Percentiles rank a stretch among this genome's conserved stretches.
phyloP scores from a whole-genome alignment of 345 rosid species.

The Eucalyptus cladocalyx region DNA sequence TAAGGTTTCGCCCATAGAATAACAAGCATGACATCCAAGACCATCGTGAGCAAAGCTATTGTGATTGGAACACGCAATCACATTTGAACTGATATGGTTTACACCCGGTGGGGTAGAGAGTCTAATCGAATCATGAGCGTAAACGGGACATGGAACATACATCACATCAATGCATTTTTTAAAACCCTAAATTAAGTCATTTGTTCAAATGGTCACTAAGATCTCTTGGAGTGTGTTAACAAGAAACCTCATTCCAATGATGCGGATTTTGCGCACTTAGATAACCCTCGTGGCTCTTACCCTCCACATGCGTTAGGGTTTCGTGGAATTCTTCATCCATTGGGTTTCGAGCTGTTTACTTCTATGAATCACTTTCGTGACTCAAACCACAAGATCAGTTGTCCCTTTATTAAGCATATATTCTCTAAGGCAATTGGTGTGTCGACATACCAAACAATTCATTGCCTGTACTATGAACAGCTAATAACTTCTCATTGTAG shows the following conservation, averaged over 20 bases:
- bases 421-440: neutral
- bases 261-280: neutral
- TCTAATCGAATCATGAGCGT: neutral
- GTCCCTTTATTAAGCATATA: neutral
- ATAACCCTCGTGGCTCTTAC: neutral
- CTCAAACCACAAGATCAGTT: neutral
- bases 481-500: neutral
- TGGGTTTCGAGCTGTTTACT: neutral
- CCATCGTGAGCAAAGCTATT: neutral
- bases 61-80: neutral
- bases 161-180: neutral
- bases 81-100: neutral
- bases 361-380: neutral
- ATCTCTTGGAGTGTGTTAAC: neutral
- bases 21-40: neutral
- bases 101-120: neutral
- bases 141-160: neutral
- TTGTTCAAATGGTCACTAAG: neutral
- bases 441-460: neutral
- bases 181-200: neutral
- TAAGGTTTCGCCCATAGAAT: neutral
- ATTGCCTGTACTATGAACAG: neutral
- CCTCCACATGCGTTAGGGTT: neutral
- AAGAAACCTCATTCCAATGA: neutral
- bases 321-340: neutral